Conservation (phyloP, 2,329 filamentous ascomycete species). For the Emergomyces orientalis region DNA sequence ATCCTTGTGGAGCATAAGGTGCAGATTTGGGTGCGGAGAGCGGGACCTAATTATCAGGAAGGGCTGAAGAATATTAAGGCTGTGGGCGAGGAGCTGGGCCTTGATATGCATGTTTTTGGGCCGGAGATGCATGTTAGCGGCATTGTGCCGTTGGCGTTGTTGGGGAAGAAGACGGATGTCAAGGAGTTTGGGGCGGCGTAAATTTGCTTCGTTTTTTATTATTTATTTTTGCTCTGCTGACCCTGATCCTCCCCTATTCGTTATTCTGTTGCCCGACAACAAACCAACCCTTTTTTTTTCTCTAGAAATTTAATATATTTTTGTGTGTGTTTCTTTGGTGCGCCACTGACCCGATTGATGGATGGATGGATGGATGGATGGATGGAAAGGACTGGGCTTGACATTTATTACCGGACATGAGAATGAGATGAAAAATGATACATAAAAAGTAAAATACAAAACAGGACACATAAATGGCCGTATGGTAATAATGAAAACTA, state of each 20-base stretch:
- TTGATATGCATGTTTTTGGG: constrained; percentile 87
- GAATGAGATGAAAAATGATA: background rate
- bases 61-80: constrained; percentile 99
- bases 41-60: constrained; percentile 98
- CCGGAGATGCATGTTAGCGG: constrained; percentile 84
- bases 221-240: background rate
- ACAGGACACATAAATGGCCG: too few species aligned
- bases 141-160: constrained; percentile 85
- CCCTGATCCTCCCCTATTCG: background rate
- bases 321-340: too few species aligned
- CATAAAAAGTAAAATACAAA: background rate
- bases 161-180: constrained; percentile 51
- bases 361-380: background rate
- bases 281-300: background rate
- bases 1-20: constrained; percentile 91
- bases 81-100: constrained; percentile 83
- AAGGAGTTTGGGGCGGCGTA: constrained; percentile 47
- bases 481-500: too few species aligned
- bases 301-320: background rate
- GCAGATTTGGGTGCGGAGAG: constrained; percentile 87
- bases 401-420: background rate
- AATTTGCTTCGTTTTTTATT: background rate
- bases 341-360: background rate
- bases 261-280: too few species aligned
- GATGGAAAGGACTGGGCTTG: background rate